These are phyloP conservation scores for Hymenoscyphus albidus DNA, from an alignment of 2,329 filamentous ascomycete genomes.

Conservation along the genomic window DNA sequence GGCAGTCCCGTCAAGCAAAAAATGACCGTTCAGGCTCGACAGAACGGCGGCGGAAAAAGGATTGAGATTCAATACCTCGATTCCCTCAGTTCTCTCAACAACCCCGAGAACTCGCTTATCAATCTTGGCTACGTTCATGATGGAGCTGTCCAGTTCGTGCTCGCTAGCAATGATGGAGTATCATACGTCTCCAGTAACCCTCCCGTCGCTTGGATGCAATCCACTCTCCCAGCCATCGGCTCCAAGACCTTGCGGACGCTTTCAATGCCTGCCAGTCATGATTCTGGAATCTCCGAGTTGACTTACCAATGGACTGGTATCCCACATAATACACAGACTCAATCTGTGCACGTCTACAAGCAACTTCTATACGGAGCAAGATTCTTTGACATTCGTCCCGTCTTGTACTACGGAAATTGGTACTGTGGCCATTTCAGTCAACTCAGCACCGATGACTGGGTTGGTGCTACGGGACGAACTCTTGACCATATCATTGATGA, in stretches of 20 bases:
- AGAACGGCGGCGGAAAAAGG: constrained; percentile 14
- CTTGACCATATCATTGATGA: constrained; percentile 22
- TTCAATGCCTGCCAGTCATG: constrained; percentile 22
- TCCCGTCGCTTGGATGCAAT: constrained; percentile 27
- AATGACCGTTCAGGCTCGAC: constrained; percentile 24
- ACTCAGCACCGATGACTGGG: not conserved
- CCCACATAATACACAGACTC: constrained; percentile 23
- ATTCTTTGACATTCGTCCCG: constrained; percentile 26
- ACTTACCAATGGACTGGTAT: constrained; percentile 15
- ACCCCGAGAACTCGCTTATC: constrained; percentile 19
- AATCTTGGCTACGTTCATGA: constrained; percentile 17
- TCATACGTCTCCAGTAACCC: constrained; percentile 21
- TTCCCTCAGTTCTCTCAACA: constrained; percentile 20
- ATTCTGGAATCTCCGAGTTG: constrained; percentile 23
- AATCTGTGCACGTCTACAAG: constrained; percentile 16
- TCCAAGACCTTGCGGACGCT: constrained; percentile 21
- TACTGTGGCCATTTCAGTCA: constrained; percentile 19
- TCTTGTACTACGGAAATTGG: constrained; percentile 13
- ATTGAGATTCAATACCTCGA: constrained; percentile 22
- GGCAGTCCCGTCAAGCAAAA: constrained; percentile 14
- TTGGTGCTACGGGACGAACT: constrained; percentile 19
- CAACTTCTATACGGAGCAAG: constrained; percentile 23
- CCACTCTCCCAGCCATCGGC: constrained; percentile 19
- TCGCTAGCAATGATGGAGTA: constrained; percentile 19
- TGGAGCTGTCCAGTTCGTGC: constrained; percentile 22